phyloP scores from a whole-genome alignment of 257 asterid species.

The Cruciata laevipes region DNA sequence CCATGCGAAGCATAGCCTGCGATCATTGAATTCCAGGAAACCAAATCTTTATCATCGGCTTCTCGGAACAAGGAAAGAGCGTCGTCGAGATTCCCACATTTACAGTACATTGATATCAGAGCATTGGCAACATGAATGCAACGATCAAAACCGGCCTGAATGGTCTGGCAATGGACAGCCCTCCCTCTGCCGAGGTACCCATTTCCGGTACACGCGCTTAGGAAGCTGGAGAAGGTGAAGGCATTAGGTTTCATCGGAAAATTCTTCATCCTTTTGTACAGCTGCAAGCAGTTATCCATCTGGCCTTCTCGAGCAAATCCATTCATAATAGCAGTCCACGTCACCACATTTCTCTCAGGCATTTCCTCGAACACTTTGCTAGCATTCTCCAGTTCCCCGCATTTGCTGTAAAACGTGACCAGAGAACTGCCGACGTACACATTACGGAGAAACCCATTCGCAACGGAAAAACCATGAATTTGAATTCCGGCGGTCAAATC shows the following conservation, averaged over 20 bases:
- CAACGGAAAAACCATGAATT: slow-evolving; percentile 25
- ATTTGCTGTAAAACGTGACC: slow-evolving; percentile 22
- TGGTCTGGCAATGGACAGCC: slow-evolving; percentile 28
- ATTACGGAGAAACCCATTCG: slow-evolving; percentile 23
- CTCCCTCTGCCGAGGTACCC: slow-evolving; percentile 31
- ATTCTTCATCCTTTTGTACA: slow-evolving; percentile 25
- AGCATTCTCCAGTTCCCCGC: slow-evolving; percentile 17
- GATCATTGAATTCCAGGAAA: slow-evolving; percentile 39
- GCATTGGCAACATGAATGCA: slow-evolving; percentile 21
- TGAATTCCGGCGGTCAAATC: slow-evolving; percentile 22
- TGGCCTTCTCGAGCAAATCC: slow-evolving; percentile 27
- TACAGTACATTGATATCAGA: slow-evolving; percentile 32
- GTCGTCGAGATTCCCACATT: slow-evolving; percentile 29
- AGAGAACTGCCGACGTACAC: slow-evolving; percentile 29
- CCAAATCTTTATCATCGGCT: slow-evolving; percentile 25
- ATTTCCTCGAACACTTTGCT: slow-evolving; percentile 30
- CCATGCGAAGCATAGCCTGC: slow-evolving; percentile 35
- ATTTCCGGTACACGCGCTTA: slow-evolving; percentile 24
- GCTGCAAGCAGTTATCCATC: slow-evolving; percentile 18
- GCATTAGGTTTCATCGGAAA: slow-evolving; percentile 20
- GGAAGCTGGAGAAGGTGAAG: slow-evolving; percentile 24
- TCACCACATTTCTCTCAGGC: slow-evolving; percentile 26
- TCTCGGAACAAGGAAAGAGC: slow-evolving; percentile 21
- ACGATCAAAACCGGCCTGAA: slow-evolving; percentile 20
- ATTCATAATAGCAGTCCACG: slow-evolving; percentile 32